A percentile compares a stretch with the other conserved stretches of the same genome.
Conservation (phyloP, 1,139 yeast species). For the Zhuliangozyma parablackwelliae region DNA sequence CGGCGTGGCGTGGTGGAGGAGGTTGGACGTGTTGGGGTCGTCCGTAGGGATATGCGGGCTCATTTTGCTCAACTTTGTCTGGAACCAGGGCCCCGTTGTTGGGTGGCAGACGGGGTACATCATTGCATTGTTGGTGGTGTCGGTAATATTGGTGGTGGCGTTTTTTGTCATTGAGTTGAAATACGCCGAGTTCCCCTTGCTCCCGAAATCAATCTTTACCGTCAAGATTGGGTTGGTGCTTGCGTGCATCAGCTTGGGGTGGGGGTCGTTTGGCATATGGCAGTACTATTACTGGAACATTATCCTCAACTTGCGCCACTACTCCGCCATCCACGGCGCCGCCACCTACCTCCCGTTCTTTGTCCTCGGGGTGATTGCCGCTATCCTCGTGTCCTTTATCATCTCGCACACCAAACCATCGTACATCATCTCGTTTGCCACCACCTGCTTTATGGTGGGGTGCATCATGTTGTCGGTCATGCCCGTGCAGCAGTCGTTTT, state of each 20-base stretch:
- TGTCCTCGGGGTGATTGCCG: conserved; percentile 44
- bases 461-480: conserved; percentile 42
- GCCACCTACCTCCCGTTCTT: conserved; percentile 44
- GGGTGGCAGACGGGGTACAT: conserved; percentile 49
- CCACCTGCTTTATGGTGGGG: conserved; percentile 46
- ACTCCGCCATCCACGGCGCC: conserved; percentile 40
- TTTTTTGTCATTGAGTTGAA: conserved; percentile 29
- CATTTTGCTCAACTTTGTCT: conserved; percentile 45
- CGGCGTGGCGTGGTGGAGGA: conserved; percentile 1
- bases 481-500: conserved; percentile 48
- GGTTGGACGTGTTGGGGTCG: conserved; percentile 45
- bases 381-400: conserved; percentile 37
- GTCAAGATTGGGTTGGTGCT: conserved; percentile 33
- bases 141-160: conserved; percentile 28
- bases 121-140: conserved; percentile 39
- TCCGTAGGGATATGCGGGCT: conserved; percentile 44
- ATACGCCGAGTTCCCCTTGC: conserved; percentile 33
- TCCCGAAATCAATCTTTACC: conserved; percentile 42
- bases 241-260: conserved; percentile 39
- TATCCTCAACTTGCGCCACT: conserved; percentile 39
- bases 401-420: conserved; percentile 44
- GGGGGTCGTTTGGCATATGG: conserved; percentile 61
- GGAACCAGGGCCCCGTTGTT: conserved; percentile 53
- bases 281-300: conserved; percentile 40
- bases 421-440: conserved; percentile 36